phyloP scores from a whole-genome alignment of 2,329 filamentous ascomycete species.

The Helminthosporium solani region DNA sequence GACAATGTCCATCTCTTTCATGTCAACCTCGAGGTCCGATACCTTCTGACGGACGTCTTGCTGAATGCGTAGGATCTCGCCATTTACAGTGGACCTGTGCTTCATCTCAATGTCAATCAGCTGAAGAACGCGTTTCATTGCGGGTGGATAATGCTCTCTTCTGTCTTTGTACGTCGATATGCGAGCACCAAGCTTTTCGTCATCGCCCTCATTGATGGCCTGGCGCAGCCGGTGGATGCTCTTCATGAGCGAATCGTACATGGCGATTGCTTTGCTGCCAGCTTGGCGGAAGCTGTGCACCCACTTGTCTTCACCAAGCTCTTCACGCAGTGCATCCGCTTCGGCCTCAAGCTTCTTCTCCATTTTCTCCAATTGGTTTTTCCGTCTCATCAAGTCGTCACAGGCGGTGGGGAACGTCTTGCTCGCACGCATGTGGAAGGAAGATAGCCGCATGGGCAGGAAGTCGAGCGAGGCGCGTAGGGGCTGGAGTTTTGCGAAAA shows the following conservation, averaged over 20 bases:
- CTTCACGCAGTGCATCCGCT: conserved; percentile 82
- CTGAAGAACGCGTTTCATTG: conserved; percentile 84
- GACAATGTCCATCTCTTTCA: conserved; percentile 71
- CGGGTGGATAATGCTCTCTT: conserved; percentile 88
- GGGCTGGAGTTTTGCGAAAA: conserved; percentile 95
- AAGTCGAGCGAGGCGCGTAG: conserved; percentile 92
- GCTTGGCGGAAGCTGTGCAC: conserved; percentile 93
- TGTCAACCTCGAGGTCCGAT: conserved; percentile 72
- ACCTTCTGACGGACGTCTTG: conserved; percentile 83
- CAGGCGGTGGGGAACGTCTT: conserved; percentile 85
- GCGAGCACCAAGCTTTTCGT: conserved; percentile 63
- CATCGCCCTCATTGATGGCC: conserved; percentile 71
- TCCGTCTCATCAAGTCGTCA: conserved; percentile 77
- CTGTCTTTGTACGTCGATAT: conserved; percentile 94
- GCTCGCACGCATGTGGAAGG: conserved; percentile 78
- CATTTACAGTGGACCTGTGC: conserved; percentile 93
- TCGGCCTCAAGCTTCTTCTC: conserved; percentile 89
- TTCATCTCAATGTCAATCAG: conserved; percentile 96
- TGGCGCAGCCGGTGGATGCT: conserved; percentile 82
- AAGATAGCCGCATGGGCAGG: conserved; percentile 86
- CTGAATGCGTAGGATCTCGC: conserved; percentile 85
- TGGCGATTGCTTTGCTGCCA: conserved; percentile 87
- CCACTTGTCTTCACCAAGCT: conserved; percentile 94
- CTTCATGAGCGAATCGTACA: conserved; percentile 92
- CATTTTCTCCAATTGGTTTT: conserved; percentile 72